Base-by-base conservation (phyloP, 164 flowering plant genomes). In the Berberis vulgaris region DNA sequence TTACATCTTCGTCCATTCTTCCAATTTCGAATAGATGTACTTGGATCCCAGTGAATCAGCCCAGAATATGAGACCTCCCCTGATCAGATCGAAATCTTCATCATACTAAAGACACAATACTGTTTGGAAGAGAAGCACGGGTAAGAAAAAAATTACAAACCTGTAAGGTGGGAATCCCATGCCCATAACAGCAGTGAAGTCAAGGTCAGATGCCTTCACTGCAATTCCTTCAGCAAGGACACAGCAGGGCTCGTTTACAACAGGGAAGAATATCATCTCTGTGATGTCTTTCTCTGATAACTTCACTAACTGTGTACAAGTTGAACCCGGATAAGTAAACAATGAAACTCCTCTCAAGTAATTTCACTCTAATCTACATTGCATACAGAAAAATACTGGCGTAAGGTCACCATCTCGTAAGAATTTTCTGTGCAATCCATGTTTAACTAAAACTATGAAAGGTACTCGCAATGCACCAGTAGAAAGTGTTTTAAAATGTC, bases 121-220 rank as follows among this genome's bases (percentile, higher is more conserved):
- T 43, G 7, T 2, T 50, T 42, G 46, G 9, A 45, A 41, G 55
- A 9, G 3, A 54, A 45, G 5, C 41, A 53, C 4, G 1, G 26
- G 8, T 64, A 7, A 5, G 43, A 57, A 26, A 47, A 41, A n/a
- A 54, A 59, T 0, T 12, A 74, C 67, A 6, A 41, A 91, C 98
- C 97, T 82, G 84, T 94, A 94, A 49, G 95, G 82, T 57, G 98
- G 98, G 67, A 94, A 94, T 5, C 97, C 94, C 97, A 87, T 88
- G 65, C 98, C 98, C 88, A 91, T 83, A 26, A 94, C 81, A 50
- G 87, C 66, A 7, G 96, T 81, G 62, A 94, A 78, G 71, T 94
- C 97, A 41, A 94, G 91, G 72, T 94, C 97, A 39, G 96, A 72
- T 60, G 97, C 87, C 75, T 86, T 88, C 38, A 88, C 89, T 49